phyloP scores from a whole-genome alignment of 257 asterid species.

The Cordia subcordata region DNA sequence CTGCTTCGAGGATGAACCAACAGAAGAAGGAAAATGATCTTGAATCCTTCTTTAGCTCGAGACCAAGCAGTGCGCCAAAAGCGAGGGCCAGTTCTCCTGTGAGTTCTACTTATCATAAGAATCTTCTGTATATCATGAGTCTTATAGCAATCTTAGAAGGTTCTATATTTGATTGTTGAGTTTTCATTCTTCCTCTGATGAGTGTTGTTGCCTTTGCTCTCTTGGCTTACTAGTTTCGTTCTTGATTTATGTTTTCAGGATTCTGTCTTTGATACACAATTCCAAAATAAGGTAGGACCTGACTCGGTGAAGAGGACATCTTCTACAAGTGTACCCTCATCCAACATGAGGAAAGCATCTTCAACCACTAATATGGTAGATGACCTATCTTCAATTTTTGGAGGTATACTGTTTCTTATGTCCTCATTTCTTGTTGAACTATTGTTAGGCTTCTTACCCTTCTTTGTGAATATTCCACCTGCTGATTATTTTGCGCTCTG shows the following conservation, averaged over 20 bases:
- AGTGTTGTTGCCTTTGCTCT: constrained; percentile 1
- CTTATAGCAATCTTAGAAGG: background rate
- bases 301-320: constrained; percentile 64
- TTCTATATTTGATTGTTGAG: constrained; percentile 6
- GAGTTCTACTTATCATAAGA: constrained; percentile 29
- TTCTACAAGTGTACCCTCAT: constrained; percentile 52
- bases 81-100: constrained; percentile 63
- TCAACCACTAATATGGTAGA: constrained; percentile 75
- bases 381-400: constrained; percentile 91
- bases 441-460: constrained; percentile 5
- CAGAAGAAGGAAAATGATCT: constrained; percentile 77
- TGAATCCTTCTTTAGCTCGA: constrained; percentile 83
- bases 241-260: constrained; percentile 47
- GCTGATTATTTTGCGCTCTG: constrained; percentile 21
- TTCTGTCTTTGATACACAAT: constrained; percentile 60
- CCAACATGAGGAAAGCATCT: constrained; percentile 75
- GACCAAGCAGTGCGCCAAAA: constrained; percentile 89
- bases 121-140: constrained; percentile 5
- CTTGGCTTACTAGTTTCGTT: background rate
- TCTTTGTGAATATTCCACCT: constrained; percentile 17
- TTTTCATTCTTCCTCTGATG: constrained; percentile 1
- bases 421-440: constrained; percentile 2
- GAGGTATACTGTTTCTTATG: constrained; percentile 43
- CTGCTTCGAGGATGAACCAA: constrained; percentile 69
- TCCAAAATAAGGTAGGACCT: constrained; percentile 54